Evolutionary conservation across 148 eudicot species (phyloP), one percentile per base, ranked within the genome.

Genomic region (Dianthus caryophyllus): DNA sequence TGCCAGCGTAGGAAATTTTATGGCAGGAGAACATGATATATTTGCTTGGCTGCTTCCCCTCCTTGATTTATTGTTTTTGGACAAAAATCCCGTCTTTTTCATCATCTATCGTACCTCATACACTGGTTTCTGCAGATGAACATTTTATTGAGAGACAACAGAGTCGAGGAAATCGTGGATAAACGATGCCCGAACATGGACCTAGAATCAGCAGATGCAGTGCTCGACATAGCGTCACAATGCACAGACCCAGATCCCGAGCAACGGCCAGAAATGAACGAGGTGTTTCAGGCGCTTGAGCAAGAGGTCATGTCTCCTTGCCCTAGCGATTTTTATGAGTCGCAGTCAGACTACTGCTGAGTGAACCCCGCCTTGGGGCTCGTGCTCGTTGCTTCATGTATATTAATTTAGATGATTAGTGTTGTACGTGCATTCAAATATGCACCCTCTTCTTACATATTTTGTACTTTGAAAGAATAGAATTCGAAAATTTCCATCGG

Each of bases 251-350:
- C 89, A 38, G 80, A 81, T 58, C 91, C 99, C 0, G 97, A 88
- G 47, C 84, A 70, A 1, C 77, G 99, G 26, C 99, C 97, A 39
- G 53, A 84, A 0, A 94, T 94, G 99, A 86, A 80, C 27, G 82
- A 82, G 39, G 96, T 94, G 74, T 61, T 90, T 74, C 96, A 90
- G 78, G 79, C 82, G 39, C 70, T 94, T 25, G 99, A 94, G 71
- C 89, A 85, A 76, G 99, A 94, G 77, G 87, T 90, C 50, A 80
- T 90, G 93, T 84, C 99, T 11, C 99, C 97, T 60, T 86, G 86
- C 66, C 90, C 86, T 0, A 94, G 99, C 30, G 96, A 94, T 55
- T 82, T 82, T 74, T 88, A 94, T 9, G 99, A 88, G 69, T 94
- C 99, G 75, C 92, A 93, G n/a, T 94, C 97, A 8, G 99, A 94